Conservation (phyloP, 805 yeast species). For the Maudiozyma bulderi region DNA sequence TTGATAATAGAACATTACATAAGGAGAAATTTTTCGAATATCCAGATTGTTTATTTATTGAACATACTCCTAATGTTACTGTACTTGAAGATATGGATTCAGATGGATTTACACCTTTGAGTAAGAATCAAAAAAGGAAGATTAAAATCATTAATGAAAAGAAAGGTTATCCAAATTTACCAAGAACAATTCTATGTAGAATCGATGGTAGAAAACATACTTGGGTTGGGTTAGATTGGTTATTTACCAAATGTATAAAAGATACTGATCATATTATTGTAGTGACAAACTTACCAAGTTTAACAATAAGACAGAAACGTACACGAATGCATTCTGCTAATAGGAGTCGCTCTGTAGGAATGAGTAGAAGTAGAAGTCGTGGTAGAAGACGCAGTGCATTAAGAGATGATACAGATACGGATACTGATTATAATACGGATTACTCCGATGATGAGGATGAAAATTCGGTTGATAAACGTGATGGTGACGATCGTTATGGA, state of each 20-base stretch:
- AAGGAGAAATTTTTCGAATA: constrained; percentile 13
- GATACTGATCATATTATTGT: constrained; percentile 62
- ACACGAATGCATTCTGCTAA: not conserved
- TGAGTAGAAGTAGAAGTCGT: not conserved
- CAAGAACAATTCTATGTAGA: constrained; percentile 51
- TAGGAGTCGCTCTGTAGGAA: not conserved
- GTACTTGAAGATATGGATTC: constrained; percentile 5
- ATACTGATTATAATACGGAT: not conserved
- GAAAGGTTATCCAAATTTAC: constrained; percentile 19
- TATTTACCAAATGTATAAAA: constrained; percentile 42
- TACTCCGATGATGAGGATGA: not conserved
- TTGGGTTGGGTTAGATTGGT: constrained; percentile 77
- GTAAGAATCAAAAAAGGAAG: constrained; percentile 18
- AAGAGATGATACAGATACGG: not conserved
- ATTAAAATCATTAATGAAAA: constrained; percentile 14
- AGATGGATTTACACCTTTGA: constrained; percentile 18
- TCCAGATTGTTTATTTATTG: constrained; percentile 15
- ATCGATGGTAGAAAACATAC: constrained; percentile 66
- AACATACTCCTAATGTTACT: not conserved
- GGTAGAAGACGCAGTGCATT: not conserved
- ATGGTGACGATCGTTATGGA: no score
- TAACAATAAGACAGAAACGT: constrained; percentile 1
- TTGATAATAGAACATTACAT: constrained; percentile 14
- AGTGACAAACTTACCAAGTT: constrained; percentile 34
- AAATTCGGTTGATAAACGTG: no score